Base-by-base conservation (phyloP, 306 rosid genomes). In the Vigna radiata region DNA sequence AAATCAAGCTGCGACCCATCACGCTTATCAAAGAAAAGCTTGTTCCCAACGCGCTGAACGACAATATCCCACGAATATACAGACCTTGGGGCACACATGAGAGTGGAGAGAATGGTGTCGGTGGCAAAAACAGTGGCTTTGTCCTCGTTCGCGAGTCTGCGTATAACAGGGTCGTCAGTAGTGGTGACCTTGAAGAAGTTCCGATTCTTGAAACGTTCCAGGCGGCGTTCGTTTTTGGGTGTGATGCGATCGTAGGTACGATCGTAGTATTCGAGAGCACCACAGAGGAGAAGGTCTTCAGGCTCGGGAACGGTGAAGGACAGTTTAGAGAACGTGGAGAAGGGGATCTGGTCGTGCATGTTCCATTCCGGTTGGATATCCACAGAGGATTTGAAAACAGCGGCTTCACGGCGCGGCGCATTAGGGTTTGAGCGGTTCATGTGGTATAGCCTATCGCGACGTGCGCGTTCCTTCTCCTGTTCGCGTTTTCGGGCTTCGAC, bases 321-420 rank as follows among this genome's bases (percentile, higher is more conserved):
- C 15, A 94, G 95, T 85, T 94, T 94, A 0, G 97, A 90, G 89
- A 94, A 90, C 2, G 97, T 90, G 8, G 95, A 89, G 81, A 94
- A 94, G 0, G 96, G 97, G 71, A 94, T 92, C 89, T 94, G 97
- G 6, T 94, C 98, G 1, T 88, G 93, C 96, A 92, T 94, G 72
- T 92, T 92, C 98, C 98, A 94, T 31, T 94, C 96, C 0, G 97
- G 98, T 27, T 94, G 98, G 23, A 94, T 93, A 18, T 93, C 98
- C 0, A 93, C 97, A 0, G 98, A 93, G 0, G 98, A 93, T 46
- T 93, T 93, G 78, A 85, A 86, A 0, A 93, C 93, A 0, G 98
- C 97, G 1, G 98, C 94, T 61, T 93, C 98, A 2, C 98, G 98
- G 7, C 97, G 94, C 0, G 68, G 70, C 0, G 21, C 18, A 43